Evolutionary conservation across 495 filamentous ascomycete genomes (phyloP).

Genomic region (Lepidopterella palustris): DNA sequence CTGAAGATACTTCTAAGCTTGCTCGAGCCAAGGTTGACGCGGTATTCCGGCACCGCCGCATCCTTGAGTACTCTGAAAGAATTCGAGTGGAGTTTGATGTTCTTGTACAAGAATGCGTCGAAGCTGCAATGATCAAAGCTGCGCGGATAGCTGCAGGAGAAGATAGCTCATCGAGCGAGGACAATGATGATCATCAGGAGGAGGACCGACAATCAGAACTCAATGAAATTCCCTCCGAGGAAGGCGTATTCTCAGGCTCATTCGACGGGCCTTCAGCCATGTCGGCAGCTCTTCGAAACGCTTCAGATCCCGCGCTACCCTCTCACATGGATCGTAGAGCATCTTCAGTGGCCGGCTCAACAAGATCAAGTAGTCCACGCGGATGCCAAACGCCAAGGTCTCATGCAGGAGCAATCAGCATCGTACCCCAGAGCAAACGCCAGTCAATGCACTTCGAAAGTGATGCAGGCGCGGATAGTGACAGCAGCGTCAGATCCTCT

Average conservation of each 20-base stretch:
- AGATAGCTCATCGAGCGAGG: conserved; percentile 61
- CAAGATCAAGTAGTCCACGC: conserved; percentile 80
- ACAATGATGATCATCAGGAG: conserved; percentile 36
- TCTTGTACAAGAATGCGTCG: conserved; percentile 88
- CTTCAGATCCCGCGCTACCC: conserved; percentile 36
- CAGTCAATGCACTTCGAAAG: conserved; percentile 69
- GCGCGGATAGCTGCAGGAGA: conserved; percentile 78
- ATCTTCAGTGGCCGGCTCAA: conserved; percentile 61
- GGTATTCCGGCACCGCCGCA: conserved; percentile 80
- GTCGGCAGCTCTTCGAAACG: conserved; percentile 48
- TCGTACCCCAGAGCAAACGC: conserved; percentile 61
- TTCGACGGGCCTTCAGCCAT: conserved; percentile 54
- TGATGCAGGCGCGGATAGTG: conserved; percentile 72
- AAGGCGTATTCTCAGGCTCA: conserved; percentile 47
- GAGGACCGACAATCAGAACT: conserved; percentile 26
- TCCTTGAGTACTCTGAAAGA: conserved; percentile 91
- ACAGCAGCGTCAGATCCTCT: conserved; percentile 77
- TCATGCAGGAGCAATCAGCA: conserved; percentile 59
- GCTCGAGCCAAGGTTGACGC: conserved; percentile 86
- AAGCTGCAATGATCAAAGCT: conserved; percentile 85
- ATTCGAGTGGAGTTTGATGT: conserved; percentile 89
- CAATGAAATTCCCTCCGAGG: conserved; percentile 35
- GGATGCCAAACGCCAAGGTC: conserved; percentile 85
- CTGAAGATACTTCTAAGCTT: conserved; percentile 76
- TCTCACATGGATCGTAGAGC: conserved; percentile 41